These are phyloP conservation scores for Saccharomyces kudriavzevii DNA, from an alignment of 805 yeast genomes.

Conservation along the genomic window DNA sequence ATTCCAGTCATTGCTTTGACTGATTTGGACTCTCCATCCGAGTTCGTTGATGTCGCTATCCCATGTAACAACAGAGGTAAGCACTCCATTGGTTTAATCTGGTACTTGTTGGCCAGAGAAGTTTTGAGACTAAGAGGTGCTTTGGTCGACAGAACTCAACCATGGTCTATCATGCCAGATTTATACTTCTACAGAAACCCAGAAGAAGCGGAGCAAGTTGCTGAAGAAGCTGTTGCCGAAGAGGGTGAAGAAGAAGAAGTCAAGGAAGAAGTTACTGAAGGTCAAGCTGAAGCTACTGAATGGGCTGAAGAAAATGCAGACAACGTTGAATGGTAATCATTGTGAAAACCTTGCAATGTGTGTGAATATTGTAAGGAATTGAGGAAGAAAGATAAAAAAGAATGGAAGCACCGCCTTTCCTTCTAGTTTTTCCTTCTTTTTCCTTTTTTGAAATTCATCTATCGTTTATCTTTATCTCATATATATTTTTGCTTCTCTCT, in stretches of 20 bases:
- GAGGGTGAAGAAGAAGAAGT: constrained; percentile 56
- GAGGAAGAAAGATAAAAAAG: background rate
- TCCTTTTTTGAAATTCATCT: background rate
- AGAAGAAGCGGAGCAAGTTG: constrained; percentile 82
- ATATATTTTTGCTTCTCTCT: background rate
- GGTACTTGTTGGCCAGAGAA: constrained; percentile 98
- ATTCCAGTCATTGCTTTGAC: constrained; percentile 97
- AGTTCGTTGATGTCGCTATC: constrained; percentile 96
- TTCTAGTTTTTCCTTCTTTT: background rate
- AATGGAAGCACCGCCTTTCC: background rate
- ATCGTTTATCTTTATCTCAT: background rate
- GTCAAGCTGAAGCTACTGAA: constrained; percentile 50
- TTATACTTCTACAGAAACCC: constrained; percentile 99
- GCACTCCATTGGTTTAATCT: constrained; percentile 97
- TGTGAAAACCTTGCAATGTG: background rate
- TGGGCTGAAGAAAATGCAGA: constrained; percentile 39
- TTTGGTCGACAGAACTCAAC: constrained; percentile 85
- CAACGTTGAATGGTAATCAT: constrained; percentile 15
- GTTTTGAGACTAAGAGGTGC: constrained; percentile 96
- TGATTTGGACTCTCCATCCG: constrained; percentile 96
- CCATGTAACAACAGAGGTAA: constrained; percentile 99
- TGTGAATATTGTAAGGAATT: background rate
- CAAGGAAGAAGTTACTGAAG: constrained; percentile 69
- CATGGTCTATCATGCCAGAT: constrained; percentile 98
- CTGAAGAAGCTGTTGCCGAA: constrained; percentile 61